A percentile compares a stretch with the other conserved stretches of the same genome.
These are phyloP conservation scores for Lachnellula occidentalis DNA, from an alignment of 2,329 filamentous ascomycete species.

Conservation along the genomic window DNA sequence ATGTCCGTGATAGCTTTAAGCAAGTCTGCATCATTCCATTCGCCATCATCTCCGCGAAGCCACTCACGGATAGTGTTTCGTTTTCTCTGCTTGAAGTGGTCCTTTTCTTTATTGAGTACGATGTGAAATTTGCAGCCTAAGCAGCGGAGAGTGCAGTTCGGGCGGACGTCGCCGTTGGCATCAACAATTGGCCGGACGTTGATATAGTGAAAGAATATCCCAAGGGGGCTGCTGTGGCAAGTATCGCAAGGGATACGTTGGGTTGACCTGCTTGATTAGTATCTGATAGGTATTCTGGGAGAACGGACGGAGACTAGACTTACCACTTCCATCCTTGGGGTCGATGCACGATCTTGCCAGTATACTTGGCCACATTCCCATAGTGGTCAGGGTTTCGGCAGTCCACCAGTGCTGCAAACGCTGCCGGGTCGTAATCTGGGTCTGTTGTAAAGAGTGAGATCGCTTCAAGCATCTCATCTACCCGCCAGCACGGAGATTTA, in stretches of 20 bases:
- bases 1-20: conserved; percentile 9
- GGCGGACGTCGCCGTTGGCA: neutral
- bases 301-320: conserved; percentile 2
- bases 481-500: conserved; percentile 18
- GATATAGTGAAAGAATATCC: conserved; percentile 19
- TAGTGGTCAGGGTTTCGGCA: conserved; percentile 6
- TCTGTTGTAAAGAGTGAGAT: conserved; percentile 3
- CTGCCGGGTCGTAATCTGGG: neutral
- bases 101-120: conserved; percentile 15
- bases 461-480: conserved; percentile 16
- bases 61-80: conserved; percentile 17
- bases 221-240: conserved; percentile 10
- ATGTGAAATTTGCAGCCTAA: conserved; percentile 18
- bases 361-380: conserved; percentile 3
- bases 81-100: conserved; percentile 25
- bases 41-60: conserved; percentile 1
- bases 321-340: conserved; percentile 16
- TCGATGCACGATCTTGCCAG: neutral
- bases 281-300: neutral
- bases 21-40: conserved; percentile 13
- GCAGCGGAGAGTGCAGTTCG: conserved; percentile 2
- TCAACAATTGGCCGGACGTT: conserved; percentile 3
- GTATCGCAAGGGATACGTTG: conserved; percentile 3
- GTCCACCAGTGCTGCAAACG: conserved; percentile 17
- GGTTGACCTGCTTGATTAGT: conserved; percentile 5